Percentiles rank a stretch among this genome's conserved stretches.
Conservation (phyloP, 148 eudicot species). For the Salicornia ramosissima region DNA sequence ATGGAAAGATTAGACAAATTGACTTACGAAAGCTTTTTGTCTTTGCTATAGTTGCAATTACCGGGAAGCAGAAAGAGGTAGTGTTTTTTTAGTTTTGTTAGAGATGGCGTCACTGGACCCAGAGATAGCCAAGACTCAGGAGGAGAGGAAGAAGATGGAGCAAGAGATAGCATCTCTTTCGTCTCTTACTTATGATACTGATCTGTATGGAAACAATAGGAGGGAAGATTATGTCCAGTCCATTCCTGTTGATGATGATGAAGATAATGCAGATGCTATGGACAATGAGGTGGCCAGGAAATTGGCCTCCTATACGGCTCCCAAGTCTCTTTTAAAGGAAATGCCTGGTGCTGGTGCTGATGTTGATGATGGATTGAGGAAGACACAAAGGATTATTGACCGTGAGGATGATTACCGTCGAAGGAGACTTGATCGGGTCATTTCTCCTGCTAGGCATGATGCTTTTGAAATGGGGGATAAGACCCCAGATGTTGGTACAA, state of each 20-base stretch:
- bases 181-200: conserved; percentile 59
- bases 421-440: conserved; percentile 59
- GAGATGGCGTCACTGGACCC: conserved; percentile 39
- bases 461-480: conserved; percentile 77
- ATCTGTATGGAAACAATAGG: conserved; percentile 53
- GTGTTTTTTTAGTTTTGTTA: background rate
- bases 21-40: no score
- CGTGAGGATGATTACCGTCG: conserved; percentile 74
- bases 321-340: conserved; percentile 68
- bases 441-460: conserved; percentile 78
- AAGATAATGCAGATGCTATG: conserved; percentile 49
- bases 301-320: conserved; percentile 76
- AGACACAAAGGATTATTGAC: conserved; percentile 63
- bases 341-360: conserved; percentile 58
- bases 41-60: no score
- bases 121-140: conserved; percentile 78
- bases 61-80: background rate
- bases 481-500: conserved; percentile 69
- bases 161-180: conserved; percentile 62
- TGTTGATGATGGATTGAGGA: conserved; percentile 57
- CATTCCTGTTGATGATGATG: conserved; percentile 76
- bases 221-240: conserved; percentile 64
- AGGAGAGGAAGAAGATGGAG: conserved; percentile 84
- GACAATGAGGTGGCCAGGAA: conserved; percentile 59
- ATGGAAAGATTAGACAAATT: no score